These are phyloP conservation scores for Cystofilobasidium macerans DNA, from an alignment of 768 basidiomycete genomes.

Conservation along the genomic window DNA sequence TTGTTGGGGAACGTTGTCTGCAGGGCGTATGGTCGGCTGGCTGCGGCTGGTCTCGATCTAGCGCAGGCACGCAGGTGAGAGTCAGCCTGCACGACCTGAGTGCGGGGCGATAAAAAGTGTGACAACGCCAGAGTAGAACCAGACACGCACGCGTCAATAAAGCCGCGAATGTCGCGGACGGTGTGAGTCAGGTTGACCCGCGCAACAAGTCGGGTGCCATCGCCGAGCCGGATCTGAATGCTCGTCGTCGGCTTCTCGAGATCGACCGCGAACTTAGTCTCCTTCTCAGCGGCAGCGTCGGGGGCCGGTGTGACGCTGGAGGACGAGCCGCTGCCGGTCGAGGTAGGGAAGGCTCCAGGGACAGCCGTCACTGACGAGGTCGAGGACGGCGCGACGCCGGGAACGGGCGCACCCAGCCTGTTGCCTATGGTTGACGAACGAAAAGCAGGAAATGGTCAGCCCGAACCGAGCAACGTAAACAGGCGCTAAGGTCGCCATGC, in stretches of 20 bases:
- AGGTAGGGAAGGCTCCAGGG: constrained; percentile 29
- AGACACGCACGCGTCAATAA: constrained; percentile 72
- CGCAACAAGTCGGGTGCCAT: constrained; percentile 66
- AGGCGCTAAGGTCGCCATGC: not conserved
- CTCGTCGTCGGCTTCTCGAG: constrained; percentile 69
- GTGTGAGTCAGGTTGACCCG: constrained; percentile 87
- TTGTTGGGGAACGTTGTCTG: constrained; percentile 81
- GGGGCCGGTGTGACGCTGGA: constrained; percentile 31
- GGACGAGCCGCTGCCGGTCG: constrained; percentile 29
- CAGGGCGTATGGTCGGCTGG: constrained; percentile 56
- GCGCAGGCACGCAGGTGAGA: not conserved
- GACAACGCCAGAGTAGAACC: constrained; percentile 1
- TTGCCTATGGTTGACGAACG: constrained; percentile 33
- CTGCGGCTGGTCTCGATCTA: constrained; percentile 64
- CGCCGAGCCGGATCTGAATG: constrained; percentile 78
- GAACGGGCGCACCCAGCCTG: constrained; percentile 69
- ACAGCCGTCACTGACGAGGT: constrained; percentile 13
- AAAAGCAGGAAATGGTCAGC: not conserved
- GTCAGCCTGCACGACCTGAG: not conserved
- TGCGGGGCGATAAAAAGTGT: too few species aligned
- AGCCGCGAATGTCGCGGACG: constrained; percentile 67
- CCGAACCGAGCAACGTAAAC: not conserved
- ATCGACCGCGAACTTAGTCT: constrained; percentile 61
- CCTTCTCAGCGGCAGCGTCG: constrained; percentile 13
- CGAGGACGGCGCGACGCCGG: constrained; percentile 34